Evolutionary conservation across 1,284 basidiomycete genomes (phyloP), one percentile per base, ranked within the genome.

Genomic region (Naganishia cerealis): DNA sequence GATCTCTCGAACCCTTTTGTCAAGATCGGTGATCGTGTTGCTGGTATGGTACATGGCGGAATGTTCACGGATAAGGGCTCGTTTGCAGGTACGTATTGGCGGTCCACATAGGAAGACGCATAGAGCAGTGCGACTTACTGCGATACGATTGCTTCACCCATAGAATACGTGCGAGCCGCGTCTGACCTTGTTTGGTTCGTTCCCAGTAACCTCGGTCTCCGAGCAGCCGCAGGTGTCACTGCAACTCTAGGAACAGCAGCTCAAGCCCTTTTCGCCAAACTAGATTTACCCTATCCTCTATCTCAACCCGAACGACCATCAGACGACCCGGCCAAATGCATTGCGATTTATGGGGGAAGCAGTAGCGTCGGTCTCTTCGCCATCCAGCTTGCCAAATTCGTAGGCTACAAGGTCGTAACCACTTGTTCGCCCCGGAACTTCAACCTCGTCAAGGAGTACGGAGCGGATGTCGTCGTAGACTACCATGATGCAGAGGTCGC

Each of bases 321-420:
- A 9, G 59, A 62, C 2, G 40, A 57, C n/a, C 50, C 59, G 18
- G 56, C 53, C 5, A 68, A 66, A 13, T 65, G 71, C 46, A 38
- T 72, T n/a, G 59, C 84, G 26, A 75, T 84, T 43, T 83, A 82
- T 74, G 81, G 79, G 24, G 83, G 82, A 13, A 75, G 82, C n/a
- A 79, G 80, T n/a, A 76, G 79, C 8, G 82, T 84, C 46, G 84
- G 84, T 1, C 75, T 81, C 36, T 84, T 79, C 71, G 81, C 81
- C 5, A 74, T 84, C 46, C 83, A 84, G 50, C 78, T 85, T 42
- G 81, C 81, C 54, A 79, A 80, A 67, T 66, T 80, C 12, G 73
- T 79, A 0, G 84, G 83, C 15, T 81, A 81, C 72, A 78, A 76
- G 33, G 81, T 83, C 48, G 74, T 81, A 58, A 78, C 83, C 4